Evolutionary conservation across 345 rosid species (phyloP).

Genomic region (Psidium friedrichsthalianum): DNA sequence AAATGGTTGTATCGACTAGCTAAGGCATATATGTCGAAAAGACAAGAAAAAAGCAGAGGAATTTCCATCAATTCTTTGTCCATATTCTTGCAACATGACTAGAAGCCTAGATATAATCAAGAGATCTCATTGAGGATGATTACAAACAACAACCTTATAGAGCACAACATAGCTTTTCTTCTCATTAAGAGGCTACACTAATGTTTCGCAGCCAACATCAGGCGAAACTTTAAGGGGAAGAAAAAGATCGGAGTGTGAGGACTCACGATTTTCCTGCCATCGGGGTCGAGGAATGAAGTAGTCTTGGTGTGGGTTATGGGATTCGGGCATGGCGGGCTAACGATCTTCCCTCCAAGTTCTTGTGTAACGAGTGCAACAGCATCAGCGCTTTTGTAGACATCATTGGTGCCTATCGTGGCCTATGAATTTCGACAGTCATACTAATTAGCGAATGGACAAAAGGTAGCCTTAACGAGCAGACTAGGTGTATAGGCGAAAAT

Average conservation of each 20-base stretch:
- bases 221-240: neutral
- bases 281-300: conserved; percentile 29
- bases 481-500: neutral
- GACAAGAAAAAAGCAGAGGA: neutral
- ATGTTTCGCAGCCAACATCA: neutral
- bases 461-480: neutral
- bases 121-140: neutral
- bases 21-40: neutral
- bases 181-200: neutral
- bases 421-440: neutral
- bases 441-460: neutral
- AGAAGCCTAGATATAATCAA: neutral
- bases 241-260: neutral
- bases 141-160: neutral
- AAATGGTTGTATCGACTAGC: neutral
- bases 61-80: neutral
- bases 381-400: conserved; percentile 33
- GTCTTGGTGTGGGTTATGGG: conserved; percentile 23
- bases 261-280: conserved; percentile 34
- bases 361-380: conserved; percentile 20
- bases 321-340: conserved; percentile 25
- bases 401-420: conserved; percentile 27
- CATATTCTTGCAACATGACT: neutral
- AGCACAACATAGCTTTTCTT: neutral
- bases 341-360: conserved; percentile 33